Conservation (phyloP, 129 eudicot genomes). For the Ambrosia trifida region DNA sequence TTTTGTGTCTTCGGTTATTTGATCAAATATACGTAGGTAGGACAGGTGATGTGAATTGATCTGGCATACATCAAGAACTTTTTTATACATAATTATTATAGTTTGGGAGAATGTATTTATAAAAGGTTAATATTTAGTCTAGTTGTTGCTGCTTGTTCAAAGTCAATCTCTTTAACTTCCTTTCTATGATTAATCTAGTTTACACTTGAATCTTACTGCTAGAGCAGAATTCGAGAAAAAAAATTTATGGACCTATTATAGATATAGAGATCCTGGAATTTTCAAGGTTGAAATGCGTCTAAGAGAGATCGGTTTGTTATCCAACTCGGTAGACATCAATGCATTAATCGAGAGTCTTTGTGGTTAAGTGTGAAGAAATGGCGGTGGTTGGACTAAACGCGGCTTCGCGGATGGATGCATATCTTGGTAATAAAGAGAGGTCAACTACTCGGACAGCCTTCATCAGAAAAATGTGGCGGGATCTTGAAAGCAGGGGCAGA, state of each 20-base stretch:
- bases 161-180: no score
- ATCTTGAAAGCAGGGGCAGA: constrained; percentile 63
- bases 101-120: neutral
- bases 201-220: no score
- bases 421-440: constrained; percentile 39
- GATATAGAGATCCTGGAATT: constrained; percentile 23
- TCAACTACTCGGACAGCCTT: constrained; percentile 55
- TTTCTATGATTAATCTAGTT: neutral
- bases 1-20: neutral
- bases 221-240: neutral
- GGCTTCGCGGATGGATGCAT: constrained; percentile 40
- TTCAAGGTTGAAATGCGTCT: constrained; percentile 10
- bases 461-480: constrained; percentile 78
- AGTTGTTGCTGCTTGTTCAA: no score
- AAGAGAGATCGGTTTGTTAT: constrained; percentile 3
- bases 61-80: constrained; percentile 1
- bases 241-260: constrained; percentile 8
- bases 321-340: constrained; percentile 6
- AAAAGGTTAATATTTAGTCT: neutral
- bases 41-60: constrained; percentile 20
- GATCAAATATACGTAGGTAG: no score
- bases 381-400: constrained; percentile 51
- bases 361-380: constrained; percentile 43
- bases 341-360: constrained; percentile 12
- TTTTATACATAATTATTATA: neutral